Evolutionary conservation across 352 stramenopile species (phyloP).

Genomic region (Thraustochytrium striatum): DNA sequence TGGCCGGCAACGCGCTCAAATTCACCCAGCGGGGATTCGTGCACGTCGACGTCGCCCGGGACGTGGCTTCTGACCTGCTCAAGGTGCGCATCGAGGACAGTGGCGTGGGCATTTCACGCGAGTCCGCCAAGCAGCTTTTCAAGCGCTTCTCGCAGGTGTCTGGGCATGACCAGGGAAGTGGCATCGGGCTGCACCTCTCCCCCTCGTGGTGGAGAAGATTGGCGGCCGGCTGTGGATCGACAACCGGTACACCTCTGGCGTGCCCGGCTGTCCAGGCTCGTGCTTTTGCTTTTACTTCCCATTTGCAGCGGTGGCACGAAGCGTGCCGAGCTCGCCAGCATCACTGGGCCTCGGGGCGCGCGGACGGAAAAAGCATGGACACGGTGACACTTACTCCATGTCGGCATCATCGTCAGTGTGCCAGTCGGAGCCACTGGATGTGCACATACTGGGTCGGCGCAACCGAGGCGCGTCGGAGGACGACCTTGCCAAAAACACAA

Average conservation of each 20-base stretch:
- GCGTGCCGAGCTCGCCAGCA: too few relatives aligned
- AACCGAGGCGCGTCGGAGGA: too few relatives aligned
- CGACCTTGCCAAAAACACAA: too few relatives aligned
- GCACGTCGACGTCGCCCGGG: slow-evolving; percentile 6
- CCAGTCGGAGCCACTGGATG: too few relatives aligned
- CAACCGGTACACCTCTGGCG: not conserved
- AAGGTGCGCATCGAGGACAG: slow-evolving; percentile 17
- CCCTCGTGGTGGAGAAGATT: slow-evolving; percentile 14
- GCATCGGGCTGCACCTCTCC: slow-evolving; percentile 10
- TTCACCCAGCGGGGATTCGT: slow-evolving; percentile 32
- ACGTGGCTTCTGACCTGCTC: slow-evolving; percentile 28
- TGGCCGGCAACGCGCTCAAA: slow-evolving; percentile 42
- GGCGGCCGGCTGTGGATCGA: slow-evolving; percentile 6
- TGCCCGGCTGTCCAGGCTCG: not conserved
- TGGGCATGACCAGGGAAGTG: not conserved
- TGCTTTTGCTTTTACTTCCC: slow-evolving; percentile 9
- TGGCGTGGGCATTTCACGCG: not conserved
- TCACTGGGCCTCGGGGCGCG: too few relatives aligned
- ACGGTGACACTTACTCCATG: too few relatives aligned
- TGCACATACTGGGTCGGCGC: too few relatives aligned
- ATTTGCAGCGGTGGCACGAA: too few relatives aligned
- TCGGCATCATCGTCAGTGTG: too few relatives aligned
- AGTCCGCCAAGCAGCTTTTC: not conserved
- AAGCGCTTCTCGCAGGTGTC: not conserved
- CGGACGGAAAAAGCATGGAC: too few relatives aligned